These are phyloP conservation scores for Paecilomyces fulvus DNA, from an alignment of 2,329 filamentous ascomycete genomes.

Conservation along the genomic window DNA sequence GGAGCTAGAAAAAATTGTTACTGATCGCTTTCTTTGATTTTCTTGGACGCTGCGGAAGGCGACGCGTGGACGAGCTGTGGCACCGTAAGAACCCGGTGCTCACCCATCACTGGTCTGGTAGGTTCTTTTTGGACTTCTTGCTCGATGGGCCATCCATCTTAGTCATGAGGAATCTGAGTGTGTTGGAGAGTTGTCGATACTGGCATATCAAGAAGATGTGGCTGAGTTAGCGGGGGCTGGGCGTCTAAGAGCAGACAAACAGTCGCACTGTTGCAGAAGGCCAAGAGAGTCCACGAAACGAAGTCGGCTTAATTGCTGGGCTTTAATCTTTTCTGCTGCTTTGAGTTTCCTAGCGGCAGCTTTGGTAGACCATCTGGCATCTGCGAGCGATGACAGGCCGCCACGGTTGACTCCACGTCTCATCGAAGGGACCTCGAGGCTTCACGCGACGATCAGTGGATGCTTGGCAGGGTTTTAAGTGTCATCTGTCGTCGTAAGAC, in stretches of 20 bases:
- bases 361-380: neutral
- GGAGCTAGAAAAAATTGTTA: neutral
- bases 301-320: neutral
- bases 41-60: neutral
- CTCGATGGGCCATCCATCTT: neutral
- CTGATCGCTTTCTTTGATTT: neutral
- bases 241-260: neutral
- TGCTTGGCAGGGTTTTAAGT: neutral
- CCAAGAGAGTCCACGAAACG: neutral
- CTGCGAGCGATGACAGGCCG: neutral
- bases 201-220: neutral
- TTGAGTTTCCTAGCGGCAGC: neutral
- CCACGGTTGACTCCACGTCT: neutral
- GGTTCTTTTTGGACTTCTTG: neutral
- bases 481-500: neutral
- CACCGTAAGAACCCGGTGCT: neutral
- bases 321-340: neutral
- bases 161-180: neutral
- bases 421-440: neutral
- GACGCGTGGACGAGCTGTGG: neutral
- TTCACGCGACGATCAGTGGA: neutral
- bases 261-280: neutral
- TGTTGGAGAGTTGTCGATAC: neutral
- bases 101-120: neutral
- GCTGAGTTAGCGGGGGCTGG: neutral